Conservation (phyloP, 2,329 filamentous ascomycete species). For the Cladosporium sp. region DNA sequence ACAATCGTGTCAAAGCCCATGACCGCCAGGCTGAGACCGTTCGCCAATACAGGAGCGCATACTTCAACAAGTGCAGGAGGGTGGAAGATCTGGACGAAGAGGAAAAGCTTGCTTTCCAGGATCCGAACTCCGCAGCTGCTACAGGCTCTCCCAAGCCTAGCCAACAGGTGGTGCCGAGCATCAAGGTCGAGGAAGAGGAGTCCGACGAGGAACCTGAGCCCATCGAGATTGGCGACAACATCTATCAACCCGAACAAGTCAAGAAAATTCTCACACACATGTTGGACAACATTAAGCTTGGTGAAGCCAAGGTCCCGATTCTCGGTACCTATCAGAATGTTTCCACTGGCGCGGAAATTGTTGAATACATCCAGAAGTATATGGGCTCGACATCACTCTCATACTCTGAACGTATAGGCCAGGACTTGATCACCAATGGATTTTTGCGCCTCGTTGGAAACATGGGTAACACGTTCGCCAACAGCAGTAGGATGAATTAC, state of each 20-base stretch:
- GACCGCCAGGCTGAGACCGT: conserved; percentile 86
- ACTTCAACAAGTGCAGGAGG: conserved; percentile 97
- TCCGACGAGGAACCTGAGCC: conserved; percentile 67
- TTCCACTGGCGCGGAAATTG: conserved; percentile 85
- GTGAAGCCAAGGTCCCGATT: conserved; percentile 92
- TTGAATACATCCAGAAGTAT: conserved; percentile 88
- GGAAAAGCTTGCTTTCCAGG: conserved; percentile 96
- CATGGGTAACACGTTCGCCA: conserved; percentile 91
- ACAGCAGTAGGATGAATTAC: conserved; percentile 95
- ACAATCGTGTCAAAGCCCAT: conserved; percentile 84
- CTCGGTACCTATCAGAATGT: conserved; percentile 93
- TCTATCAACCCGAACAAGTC: conserved; percentile 78
- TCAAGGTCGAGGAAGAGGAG: conserved; percentile 68
- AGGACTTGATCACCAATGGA: conserved; percentile 81
- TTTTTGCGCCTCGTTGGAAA: conserved; percentile 89
- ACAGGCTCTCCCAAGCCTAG: conserved; percentile 45
- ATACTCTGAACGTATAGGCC: conserved; percentile 90
- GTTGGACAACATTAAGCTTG: conserved; percentile 78
- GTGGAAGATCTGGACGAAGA: conserved; percentile 97
- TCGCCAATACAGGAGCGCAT: conserved; percentile 89
- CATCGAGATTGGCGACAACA: conserved; percentile 85
- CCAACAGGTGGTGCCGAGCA: conserved; percentile 67
- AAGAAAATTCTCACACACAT: conserved; percentile 87
- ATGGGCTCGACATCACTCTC: conserved; percentile 79
- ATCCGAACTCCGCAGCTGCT: conserved; percentile 56